A percentile compares a stretch with the other conserved stretches of the same genome.
phyloP scores from a whole-genome alignment of 2,329 filamentous ascomycete genomes.

The Hypoxylon sp. region DNA sequence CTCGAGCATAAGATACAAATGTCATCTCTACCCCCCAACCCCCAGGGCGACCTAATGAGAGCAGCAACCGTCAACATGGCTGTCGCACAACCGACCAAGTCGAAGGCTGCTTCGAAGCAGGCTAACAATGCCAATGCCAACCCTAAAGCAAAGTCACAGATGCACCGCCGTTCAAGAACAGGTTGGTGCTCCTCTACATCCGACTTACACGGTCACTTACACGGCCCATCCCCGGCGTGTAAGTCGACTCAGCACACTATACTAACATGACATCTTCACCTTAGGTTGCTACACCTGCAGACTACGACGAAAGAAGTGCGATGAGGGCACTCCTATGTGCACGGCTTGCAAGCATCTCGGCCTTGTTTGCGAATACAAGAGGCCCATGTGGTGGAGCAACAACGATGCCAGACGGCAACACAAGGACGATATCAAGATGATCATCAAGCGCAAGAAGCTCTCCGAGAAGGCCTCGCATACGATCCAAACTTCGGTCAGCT shows the following conservation, averaged over 20 bases:
- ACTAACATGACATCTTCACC: constrained; percentile 49
- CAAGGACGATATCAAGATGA: constrained; percentile 96
- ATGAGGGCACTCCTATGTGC: constrained; percentile 72
- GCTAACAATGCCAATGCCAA: constrained; percentile 63
- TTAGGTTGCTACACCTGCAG: constrained; percentile 76
- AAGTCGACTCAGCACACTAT: constrained; percentile 41
- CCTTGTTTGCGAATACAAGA: constrained; percentile 93
- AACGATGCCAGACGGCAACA: constrained; percentile 85
- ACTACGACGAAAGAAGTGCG: constrained; percentile 76
- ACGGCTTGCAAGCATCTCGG: constrained; percentile 79
- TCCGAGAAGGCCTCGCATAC: constrained; percentile 80
- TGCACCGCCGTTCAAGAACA: constrained; percentile 94
- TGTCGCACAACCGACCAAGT: constrained; percentile 68
- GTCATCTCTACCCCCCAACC: constrained; percentile 74
- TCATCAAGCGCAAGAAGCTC: constrained; percentile 97
- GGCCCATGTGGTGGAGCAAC: constrained; percentile 97
- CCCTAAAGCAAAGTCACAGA: constrained; percentile 80
- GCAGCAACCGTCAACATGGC: constrained; percentile 70
- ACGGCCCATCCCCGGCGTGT: constrained; percentile 36
- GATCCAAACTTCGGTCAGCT: constrained; percentile 68
- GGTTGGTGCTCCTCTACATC: constrained; percentile 69
- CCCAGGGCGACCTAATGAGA: constrained; percentile 63
- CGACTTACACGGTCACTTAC: constrained; percentile 41
- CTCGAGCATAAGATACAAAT: constrained; percentile 66
- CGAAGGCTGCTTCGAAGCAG: constrained; percentile 68